A percentile compares a stretch with the other conserved stretches of the same genome.
These are phyloP conservation scores for Metschnikowia sp. DNA, from an alignment of 805 yeast genomes.

Conservation along the genomic window DNA sequence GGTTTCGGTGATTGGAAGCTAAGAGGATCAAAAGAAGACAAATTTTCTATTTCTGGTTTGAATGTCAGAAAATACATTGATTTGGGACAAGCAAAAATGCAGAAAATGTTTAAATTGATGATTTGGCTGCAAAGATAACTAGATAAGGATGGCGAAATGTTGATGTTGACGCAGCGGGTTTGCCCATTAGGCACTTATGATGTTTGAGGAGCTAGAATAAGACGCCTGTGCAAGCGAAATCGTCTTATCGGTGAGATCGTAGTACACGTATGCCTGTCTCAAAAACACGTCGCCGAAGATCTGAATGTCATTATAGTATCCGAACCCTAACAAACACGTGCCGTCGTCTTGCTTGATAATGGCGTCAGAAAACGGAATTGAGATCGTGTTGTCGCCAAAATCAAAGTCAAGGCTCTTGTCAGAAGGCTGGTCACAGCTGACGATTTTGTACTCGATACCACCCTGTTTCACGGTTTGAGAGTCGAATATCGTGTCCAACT, in stretches of 20 bases:
- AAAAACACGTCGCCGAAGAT: constrained; percentile 18
- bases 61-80: too few relatives aligned
- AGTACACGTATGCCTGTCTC: constrained; percentile 18
- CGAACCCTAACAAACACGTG: constrained; percentile 12
- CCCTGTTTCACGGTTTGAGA: constrained; percentile 5
- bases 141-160: too few relatives aligned
- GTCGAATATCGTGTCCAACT: constrained; percentile 9
- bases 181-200: neutral
- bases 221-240: constrained; percentile 12
- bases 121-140: too few relatives aligned
- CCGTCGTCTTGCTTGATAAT: constrained; percentile 4
- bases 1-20: too few relatives aligned
- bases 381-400: constrained; percentile 10
- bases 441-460: constrained; percentile 5
- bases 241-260: constrained; percentile 14
- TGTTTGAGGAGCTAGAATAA: neutral
- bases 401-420: constrained; percentile 12
- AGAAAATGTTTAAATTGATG: too few relatives aligned
- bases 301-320: constrained; percentile 2
- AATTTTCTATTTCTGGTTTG: too few relatives aligned
- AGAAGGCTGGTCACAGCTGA: constrained; percentile 13
- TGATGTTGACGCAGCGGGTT: too few relatives aligned
- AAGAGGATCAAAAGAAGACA: too few relatives aligned
- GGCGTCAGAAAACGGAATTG: constrained; percentile 7
- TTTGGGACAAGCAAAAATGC: too few relatives aligned